phyloP scores from a whole-genome alignment of 805 yeast species.

The Tetrapisispora taiwanensis region DNA sequence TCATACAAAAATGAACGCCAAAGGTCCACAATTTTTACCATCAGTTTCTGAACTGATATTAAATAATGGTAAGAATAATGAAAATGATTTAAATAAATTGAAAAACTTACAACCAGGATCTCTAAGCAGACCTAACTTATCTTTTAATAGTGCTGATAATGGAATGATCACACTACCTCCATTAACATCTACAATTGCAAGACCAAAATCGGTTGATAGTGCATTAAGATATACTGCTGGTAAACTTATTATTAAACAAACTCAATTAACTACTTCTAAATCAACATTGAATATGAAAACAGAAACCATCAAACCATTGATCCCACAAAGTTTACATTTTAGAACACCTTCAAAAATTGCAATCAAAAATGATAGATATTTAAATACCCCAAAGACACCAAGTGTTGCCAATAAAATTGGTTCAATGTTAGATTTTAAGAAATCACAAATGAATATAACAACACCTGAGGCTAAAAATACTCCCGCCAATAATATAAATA shows the following conservation, averaged over 20 bases:
- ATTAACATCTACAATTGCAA: constrained; percentile 8
- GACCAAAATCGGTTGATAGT: constrained; percentile 20
- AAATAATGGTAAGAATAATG: background rate
- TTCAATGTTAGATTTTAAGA: background rate
- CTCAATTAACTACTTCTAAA: background rate
- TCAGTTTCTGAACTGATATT: background rate
- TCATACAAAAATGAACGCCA: background rate
- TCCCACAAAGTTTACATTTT: background rate
- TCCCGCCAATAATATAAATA: background rate
- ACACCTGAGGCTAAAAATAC: background rate
- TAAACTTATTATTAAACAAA: background rate
- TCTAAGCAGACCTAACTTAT: constrained; percentile 5
- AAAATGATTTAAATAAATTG: background rate
- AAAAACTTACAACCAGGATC: background rate
- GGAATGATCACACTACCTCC: constrained; percentile 28
- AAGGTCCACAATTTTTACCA: background rate
- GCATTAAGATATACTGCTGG: constrained; percentile 18
- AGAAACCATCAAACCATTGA: background rate
- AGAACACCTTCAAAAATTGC: background rate
- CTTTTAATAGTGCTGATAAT: constrained; percentile 2
- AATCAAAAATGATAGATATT: background rate
- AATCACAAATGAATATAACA: background rate
- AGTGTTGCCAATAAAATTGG: background rate
- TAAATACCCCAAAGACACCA: constrained; percentile 2
- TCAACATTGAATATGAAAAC: background rate